A percentile compares a stretch with the other conserved stretches of the same genome.
Conservation (phyloP, 257 asterid species). For the Cynanchum wilfordii region DNA sequence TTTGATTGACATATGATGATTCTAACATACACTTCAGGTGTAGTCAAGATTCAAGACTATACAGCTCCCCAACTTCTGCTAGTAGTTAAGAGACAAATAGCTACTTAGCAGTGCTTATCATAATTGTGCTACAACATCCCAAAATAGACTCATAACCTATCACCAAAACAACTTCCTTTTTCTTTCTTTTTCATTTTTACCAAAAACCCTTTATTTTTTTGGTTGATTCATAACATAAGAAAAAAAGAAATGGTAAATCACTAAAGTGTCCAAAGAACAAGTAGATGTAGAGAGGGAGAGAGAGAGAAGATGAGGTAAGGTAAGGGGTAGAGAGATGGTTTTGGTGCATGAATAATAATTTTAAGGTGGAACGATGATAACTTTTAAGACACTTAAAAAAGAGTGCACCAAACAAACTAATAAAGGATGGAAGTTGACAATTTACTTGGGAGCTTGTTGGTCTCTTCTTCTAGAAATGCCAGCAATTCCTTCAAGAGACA, state of each 20-base stretch:
- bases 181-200: not conserved
- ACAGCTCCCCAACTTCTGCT: constrained; percentile 2
- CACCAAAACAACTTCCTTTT: constrained; percentile 10
- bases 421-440: constrained; percentile 2
- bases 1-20: not conserved
- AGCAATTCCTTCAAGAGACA: not conserved
- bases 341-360: not conserved
- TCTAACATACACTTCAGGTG: not conserved
- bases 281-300: not conserved
- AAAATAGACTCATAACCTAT: constrained; percentile 8
- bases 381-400: not conserved
- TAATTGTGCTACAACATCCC: constrained; percentile 7
- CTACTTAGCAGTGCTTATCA: not conserved
- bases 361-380: not conserved
- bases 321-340: not conserved
- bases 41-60: constrained; percentile 9
- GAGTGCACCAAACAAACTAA: not conserved
- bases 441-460: not conserved
- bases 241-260: not conserved
- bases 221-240: not conserved
- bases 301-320: not conserved
- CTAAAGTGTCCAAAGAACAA: not conserved
- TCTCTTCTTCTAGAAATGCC: not conserved
- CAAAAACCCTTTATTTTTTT: not conserved
- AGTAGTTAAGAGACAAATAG: not conserved